Conservation (phyloP, 208 protist genomes). For the Naegleria fowleri region DNA sequence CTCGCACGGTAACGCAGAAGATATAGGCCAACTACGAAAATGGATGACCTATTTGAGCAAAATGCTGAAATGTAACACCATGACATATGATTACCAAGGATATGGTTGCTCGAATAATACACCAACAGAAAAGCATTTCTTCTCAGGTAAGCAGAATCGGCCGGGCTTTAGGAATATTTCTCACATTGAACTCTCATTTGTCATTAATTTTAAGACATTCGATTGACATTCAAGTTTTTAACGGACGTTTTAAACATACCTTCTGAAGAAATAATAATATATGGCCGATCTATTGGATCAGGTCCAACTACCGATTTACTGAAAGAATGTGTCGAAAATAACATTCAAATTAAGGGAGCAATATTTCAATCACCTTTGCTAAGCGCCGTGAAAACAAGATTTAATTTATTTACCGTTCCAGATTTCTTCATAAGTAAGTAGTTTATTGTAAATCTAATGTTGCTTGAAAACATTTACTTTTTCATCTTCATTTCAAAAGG, state of each 20-base stretch:
- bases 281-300: background rate
- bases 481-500: too few relatives aligned
- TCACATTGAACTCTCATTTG: background rate
- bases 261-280: background rate
- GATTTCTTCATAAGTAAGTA: background rate
- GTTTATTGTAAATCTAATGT: background rate
- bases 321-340: background rate
- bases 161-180: background rate
- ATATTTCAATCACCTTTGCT: background rate
- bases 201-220: background rate
- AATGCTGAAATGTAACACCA: background rate
- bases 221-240: background rate
- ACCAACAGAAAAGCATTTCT: constrained; percentile 4
- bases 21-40: background rate
- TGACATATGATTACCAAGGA: background rate
- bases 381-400: background rate
- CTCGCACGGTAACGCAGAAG: background rate
- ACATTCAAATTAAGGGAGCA: background rate
- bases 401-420: background rate
- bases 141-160: background rate
- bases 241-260: background rate
- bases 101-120: background rate
- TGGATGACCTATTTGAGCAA: constrained; percentile 5
- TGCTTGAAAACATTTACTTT: too few relatives aligned
- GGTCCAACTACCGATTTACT: background rate